Evolutionary conservation across 2,329 filamentous ascomycete species (phyloP), one percentile per base, ranked within the genome.

Genomic region (Davidsoniella virescens): DNA sequence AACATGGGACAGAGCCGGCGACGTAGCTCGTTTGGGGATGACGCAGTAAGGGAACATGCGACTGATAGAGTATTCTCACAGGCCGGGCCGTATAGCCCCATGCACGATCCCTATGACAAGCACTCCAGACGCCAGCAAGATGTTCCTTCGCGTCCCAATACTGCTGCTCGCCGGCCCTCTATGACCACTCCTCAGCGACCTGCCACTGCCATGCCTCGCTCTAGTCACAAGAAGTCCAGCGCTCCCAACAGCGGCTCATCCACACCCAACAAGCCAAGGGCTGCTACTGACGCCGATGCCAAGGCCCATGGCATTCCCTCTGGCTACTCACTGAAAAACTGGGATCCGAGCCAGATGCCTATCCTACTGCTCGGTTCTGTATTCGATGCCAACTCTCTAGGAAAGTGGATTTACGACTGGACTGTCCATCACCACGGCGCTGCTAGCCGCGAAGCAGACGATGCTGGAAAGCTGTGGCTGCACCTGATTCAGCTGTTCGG

Each of bases 321-420:
- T 1, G 90, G 92, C 55, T 98, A 93, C 70, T 94, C 87, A 23
- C 79, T 90, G 62, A 96, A 96, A 74, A 94, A 96, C 70, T 96
- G 92, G 92, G 92, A 98, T 63, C 90, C 90, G 0, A 80, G 78
- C 25, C 90, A 96, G 70, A 80, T 87, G 58, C 92, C 92, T 47
- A 95, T 98, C 63, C 81, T 95, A 62, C 76, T 98, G 23, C 75
- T 96, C 18, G 92, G 92, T 47, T 94, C 86, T 62, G 92, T 96
- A 51, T 96, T 96, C 61, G 92, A 96, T 62, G 86, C 90, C 61
- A 95, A 96, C 73, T 94, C 87, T 23, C 75, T 98, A 26, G 92
- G 92, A 61, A 95, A 95, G 68, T 98, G 92, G 92, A 93, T 98
- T 61, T 98, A 94, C 67, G 92, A 96, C 72, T 98, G 92, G 92